Base-by-base conservation (phyloP, 2,329 filamentous ascomycete species). In the Endocalyx cinctus region DNA sequence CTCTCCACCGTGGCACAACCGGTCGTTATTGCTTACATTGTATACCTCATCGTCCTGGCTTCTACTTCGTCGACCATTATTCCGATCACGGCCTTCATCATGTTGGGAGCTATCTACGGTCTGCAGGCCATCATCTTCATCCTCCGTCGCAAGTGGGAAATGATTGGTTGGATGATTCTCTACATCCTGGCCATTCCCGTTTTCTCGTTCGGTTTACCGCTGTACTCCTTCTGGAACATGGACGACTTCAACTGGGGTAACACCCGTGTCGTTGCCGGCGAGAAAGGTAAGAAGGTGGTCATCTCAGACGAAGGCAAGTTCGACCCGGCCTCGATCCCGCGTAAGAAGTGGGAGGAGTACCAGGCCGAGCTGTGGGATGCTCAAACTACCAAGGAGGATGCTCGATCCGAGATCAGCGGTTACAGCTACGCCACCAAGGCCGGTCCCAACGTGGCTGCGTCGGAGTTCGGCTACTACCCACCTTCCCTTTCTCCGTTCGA, bases 211-310 rank as follows among this genome's bases (percentile, higher is more conserved):
- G 88, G 77, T 38, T 74, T 98, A 27, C 92, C 92, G 1, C 67
- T 98, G 17, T 97, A 97, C 61, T 75, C 90, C 31, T 98, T 98
- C 76, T 98, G 92, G 92, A 78, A 96, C 67, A 97, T 97, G 92
- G 92, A 98, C 62, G 92, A 98, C 66, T 98, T 98, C 77, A 86
- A 84, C 52, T 98, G 92, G 92, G 92, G 92, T 64, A 98, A 96
- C 64, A 98, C 92, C 25, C 90, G 92, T 79, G 79, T 98, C 37
- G 88, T 98, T 45, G 92, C 86, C 6, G 92, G 92, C 58, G 92
- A 98, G 59, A 82, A 83, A 60, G 92, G 92, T 45, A 83, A 87
- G 59, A 90, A 96, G 70, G 70, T 97, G 42, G 79, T 98, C 49
- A 83, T 98, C 46, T 87, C 88, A 2, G 92, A 98, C 59, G 92